phyloP scores from a whole-genome alignment of 148 eudicot genomes.

The Rhododendron williamsianum region DNA sequence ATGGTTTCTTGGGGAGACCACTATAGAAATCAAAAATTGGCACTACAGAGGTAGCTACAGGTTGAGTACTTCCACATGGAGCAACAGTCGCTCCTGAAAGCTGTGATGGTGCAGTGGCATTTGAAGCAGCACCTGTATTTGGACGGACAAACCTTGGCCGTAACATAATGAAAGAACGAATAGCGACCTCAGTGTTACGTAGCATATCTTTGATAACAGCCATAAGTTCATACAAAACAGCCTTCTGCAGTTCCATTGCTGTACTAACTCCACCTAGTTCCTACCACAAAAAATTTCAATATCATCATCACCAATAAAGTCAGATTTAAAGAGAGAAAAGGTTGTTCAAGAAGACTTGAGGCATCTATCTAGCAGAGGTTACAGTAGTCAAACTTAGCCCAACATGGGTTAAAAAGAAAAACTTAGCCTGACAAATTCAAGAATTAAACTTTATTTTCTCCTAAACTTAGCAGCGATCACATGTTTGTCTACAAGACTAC shows the following conservation, averaged over 20 bases:
- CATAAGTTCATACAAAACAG: constrained; percentile 71
- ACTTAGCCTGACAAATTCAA: not conserved
- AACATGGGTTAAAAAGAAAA: not conserved
- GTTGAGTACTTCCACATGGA: constrained; percentile 34
- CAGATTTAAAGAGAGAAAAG: constrained; percentile 6
- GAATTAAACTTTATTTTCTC: not conserved
- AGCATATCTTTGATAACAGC: constrained; percentile 72
- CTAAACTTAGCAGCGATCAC: not conserved
- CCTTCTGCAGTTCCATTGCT: constrained; percentile 83
- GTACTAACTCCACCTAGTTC: constrained; percentile 86
- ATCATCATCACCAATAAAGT: constrained; percentile 1
- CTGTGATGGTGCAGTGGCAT: constrained; percentile 43
- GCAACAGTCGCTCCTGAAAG: constrained; percentile 42
- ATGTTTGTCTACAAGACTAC: not conserved
- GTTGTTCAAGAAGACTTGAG: not conserved
- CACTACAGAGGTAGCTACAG: constrained; percentile 38
- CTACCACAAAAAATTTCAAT: constrained; percentile 26
- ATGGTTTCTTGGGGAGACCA: constrained; percentile 86
- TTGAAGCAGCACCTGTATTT: constrained; percentile 41
- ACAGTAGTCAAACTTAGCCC: not conserved
- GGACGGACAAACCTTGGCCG: constrained; percentile 79
- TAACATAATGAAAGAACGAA: constrained; percentile 90
- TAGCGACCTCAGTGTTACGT: constrained; percentile 74
- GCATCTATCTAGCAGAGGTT: not conserved
- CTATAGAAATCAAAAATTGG: constrained; percentile 75